Base-by-base conservation (phyloP, 192 early-diverging fungal species). In the Gaertneriomyces semiglobifer region DNA sequence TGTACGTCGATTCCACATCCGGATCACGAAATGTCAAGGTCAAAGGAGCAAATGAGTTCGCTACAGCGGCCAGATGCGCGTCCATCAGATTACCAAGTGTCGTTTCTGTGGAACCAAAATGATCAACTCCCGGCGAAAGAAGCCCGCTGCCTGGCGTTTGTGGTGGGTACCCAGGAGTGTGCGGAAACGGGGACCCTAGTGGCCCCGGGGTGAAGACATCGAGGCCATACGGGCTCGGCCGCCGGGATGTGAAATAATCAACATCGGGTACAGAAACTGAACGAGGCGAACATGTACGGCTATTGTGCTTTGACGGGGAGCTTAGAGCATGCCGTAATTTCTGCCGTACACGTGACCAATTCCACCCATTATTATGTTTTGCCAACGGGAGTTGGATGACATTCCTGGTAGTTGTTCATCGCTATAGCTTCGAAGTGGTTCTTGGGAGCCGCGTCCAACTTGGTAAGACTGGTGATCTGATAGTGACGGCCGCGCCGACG, bases 11-110 rank as follows among this genome's bases (percentile, higher is more conserved):
- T 57, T 70, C 69, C 9, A 65, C 63, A 38, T 70, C 62, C 44
- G 61, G 61, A 57, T 70, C 69, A 41, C 65, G 69, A 33, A 70
- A 70, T 19, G 52, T 54, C n/a, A 70, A 39, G 10, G 69, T 70
- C 10, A 66, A 38, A 20, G 54, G 55, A 5, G 65, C 55, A 33
- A 66, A 66, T 8, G 65, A 66, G 25, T 66, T 66, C 44, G 65
- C 40, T 18, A 66, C 53, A 0, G 65, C 65, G 6, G 43, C 58
- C 16, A 66, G 65, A 58, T 66, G 65, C 11, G 65, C 65, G 44
- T 66, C 65, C 65, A 66, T 66, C 39, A 66, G 54, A 43, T 57
- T 66, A 12, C 55, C 9, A 7, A 66, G 44, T 10, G 65, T 66
- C 9, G 65, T 45, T 42, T 66, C 65, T 8, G 43, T 55, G 33